Evolutionary conservation across 192 early-diverging fungal genomes (phyloP).

Genomic region (Rhizoclosmatium globosum): DNA sequence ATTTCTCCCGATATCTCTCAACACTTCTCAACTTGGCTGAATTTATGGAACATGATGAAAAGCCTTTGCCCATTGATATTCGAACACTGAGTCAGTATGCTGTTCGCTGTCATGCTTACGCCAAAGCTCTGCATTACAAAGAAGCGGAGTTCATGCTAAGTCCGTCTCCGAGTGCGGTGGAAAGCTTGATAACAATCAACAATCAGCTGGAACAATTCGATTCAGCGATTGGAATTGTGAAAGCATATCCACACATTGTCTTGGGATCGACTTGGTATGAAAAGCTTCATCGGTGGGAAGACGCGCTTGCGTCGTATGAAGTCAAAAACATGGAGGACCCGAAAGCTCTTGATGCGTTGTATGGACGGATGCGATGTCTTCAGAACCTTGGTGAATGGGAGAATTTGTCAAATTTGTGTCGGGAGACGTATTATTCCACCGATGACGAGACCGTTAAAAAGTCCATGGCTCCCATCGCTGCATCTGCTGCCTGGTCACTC

Average conservation of each 20-base stretch:
- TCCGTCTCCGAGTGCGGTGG: conserved; percentile 59
- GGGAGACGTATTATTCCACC: conserved; percentile 71
- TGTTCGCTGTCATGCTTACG: conserved; percentile 82
- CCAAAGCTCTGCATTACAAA: conserved; percentile 92
- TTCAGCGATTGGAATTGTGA: conserved; percentile 86
- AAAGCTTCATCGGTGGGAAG: conserved; percentile 85
- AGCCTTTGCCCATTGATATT: conserved; percentile 84
- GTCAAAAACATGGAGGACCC: conserved; percentile 59
- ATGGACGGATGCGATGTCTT: conserved; percentile 81
- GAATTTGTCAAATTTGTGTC: conserved; percentile 68
- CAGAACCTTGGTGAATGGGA: conserved; percentile 88
- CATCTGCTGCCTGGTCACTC: conserved; percentile 82
- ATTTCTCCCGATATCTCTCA: conserved; percentile 85
- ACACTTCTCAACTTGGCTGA: conserved; percentile 84
- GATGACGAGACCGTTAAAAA: conserved; percentile 55
- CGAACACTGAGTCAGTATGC: conserved; percentile 81
- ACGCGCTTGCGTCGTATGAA: conserved; percentile 79
- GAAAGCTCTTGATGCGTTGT: conserved; percentile 49
- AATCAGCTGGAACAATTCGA: conserved; percentile 86
- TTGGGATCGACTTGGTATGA: conserved; percentile 80
- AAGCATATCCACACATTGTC: conserved; percentile 52
- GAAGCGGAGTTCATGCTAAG: conserved; percentile 78
- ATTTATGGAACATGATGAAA: conserved; percentile 93
- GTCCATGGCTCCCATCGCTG: conserved; percentile 62
- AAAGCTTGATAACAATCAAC: conserved; percentile 85